Percentiles rank a stretch among this genome's conserved stretches.
These are phyloP conservation scores for Colletotrichum somersetense DNA, from an alignment of 2,329 filamentous ascomycete genomes.

Conservation along the genomic window DNA sequence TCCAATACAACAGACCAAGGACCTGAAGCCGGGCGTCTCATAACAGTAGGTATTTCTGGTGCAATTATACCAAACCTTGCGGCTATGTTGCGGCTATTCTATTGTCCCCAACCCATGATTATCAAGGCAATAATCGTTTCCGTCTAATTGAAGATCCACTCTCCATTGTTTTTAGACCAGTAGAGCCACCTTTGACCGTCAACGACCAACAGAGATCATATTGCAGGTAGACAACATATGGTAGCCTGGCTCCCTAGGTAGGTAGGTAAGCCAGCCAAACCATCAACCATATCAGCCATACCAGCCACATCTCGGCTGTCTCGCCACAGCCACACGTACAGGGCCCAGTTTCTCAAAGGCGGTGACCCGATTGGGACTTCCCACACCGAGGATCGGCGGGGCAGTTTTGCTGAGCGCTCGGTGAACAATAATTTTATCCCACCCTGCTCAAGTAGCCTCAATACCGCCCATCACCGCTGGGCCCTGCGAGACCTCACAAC, in stretches of 20 bases:
- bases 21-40: not conserved
- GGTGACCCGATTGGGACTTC: constrained; percentile 27
- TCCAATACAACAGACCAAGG: not conserved
- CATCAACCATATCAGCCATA: not conserved
- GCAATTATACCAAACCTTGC: not conserved
- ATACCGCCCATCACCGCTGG: constrained; percentile 3
- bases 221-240: too few relatives aligned
- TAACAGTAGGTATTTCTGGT: not conserved
- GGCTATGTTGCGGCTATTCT: too few relatives aligned
- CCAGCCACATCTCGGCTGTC: not conserved
- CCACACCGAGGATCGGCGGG: constrained; percentile 38
- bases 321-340: not conserved
- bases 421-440: constrained; percentile 43
- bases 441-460: constrained; percentile 4
- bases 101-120: too few relatives aligned
- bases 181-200: too few relatives aligned
- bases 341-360: not conserved
- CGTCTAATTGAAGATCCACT: too few relatives aligned
- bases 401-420: constrained; percentile 30
- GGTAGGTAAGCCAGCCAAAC: not conserved
- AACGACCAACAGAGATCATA: too few relatives aligned
- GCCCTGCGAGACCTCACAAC: not conserved
- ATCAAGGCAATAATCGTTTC: too few relatives aligned
- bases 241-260: too few relatives aligned
- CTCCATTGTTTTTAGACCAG: too few relatives aligned